Evolutionary conservation across 257 asterid genomes (phyloP), one percentile per base, ranked within the genome.

Genomic region (Coffea eugenioides): DNA sequence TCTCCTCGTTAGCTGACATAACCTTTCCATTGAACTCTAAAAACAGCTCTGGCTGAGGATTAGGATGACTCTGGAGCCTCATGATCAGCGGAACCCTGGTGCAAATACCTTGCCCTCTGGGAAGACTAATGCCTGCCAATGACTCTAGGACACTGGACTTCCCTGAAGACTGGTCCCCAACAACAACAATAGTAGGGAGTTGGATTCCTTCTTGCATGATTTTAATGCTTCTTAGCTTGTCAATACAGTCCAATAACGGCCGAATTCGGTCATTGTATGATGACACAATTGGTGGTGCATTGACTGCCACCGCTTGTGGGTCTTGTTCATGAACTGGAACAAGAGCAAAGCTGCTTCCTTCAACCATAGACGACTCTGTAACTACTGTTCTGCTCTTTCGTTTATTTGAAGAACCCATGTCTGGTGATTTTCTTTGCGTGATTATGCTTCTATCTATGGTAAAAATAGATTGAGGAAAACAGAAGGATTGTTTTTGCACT

Each of bases 121-220:
- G 84, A 49, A 76, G 69, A 12, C 80, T 81, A 5, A 81, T 81
- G 36, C 83, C 83, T 0, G 76, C 83, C 0, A 80, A 39, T 0
- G 83, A 80, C 14, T 80, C 83, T 14, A 76, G 69, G 18, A 81
- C 84, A 61, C 84, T 81, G 0, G 80, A 75, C 15, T 81, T 81
- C 0, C 84, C 84, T 0, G 80, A 81, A 8, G 84, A 81, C 72
- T 81, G 84, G 48, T 81, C 84, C 0, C 84, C 84, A 4, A 81
- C 84, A 14, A 81, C 84, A 15, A 81, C 80, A 69, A 76, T 81
- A 0, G 84, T 81, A 0, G 84, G 84, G 0, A 81, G 75, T n/a
- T 81, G 84, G 5, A 81, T 69, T 0, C 84, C 84, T 59, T 81
- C 84, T 57, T 81, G 80, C 77, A 70, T 75, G 0, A 75, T 52